These are phyloP conservation scores for Trichothecium roseum DNA, from an alignment of 2,329 filamentous ascomycete genomes.

Conservation along the genomic window DNA sequence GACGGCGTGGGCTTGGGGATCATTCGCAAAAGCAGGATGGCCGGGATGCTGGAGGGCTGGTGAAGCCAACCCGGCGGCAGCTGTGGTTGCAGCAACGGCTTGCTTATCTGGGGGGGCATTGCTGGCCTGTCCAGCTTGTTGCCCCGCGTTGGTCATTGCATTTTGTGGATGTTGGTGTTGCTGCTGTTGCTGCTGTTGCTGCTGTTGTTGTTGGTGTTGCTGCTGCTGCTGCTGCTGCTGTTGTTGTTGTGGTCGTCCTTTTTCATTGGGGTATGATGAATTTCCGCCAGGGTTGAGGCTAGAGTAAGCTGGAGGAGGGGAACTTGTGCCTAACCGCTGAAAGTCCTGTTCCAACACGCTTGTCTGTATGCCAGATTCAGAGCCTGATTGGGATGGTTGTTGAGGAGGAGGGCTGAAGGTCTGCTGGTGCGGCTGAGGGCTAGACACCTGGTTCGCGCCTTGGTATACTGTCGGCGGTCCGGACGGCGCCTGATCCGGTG, in stretches of 20 bases:
- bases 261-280: slow-evolving; percentile 68
- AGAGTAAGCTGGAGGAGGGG: slow-evolving; percentile 92
- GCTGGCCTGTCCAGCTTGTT: slow-evolving; percentile 10
- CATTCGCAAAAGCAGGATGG: slow-evolving; percentile 88
- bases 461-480: slow-evolving; percentile 89
- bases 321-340: slow-evolving; percentile 69
- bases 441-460: slow-evolving; percentile 61
- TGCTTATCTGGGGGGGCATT: slow-evolving; percentile 19
- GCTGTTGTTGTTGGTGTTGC: slow-evolving; percentile 9
- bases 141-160: neutral
- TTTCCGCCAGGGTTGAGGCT: slow-evolving; percentile 50
- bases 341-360: slow-evolving; percentile 81
- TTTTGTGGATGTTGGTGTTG: slow-evolving; percentile 15
- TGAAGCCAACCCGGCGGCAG: slow-evolving; percentile 25
- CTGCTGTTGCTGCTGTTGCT: slow-evolving; percentile 11
- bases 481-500: slow-evolving; percentile 75
- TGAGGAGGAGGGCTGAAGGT: slow-evolving; percentile 33
- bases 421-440: slow-evolving; percentile 31
- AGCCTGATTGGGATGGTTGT: slow-evolving; percentile 17
- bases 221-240: slow-evolving; percentile 6
- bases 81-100: slow-evolving; percentile 12
- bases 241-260: slow-evolving; percentile 42
- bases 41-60: slow-evolving; percentile 47
- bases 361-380: slow-evolving; percentile 36
- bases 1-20: slow-evolving; percentile 42